Base-by-base conservation (phyloP, 257 asterid genomes). In the Leptodermis oblonga region DNA sequence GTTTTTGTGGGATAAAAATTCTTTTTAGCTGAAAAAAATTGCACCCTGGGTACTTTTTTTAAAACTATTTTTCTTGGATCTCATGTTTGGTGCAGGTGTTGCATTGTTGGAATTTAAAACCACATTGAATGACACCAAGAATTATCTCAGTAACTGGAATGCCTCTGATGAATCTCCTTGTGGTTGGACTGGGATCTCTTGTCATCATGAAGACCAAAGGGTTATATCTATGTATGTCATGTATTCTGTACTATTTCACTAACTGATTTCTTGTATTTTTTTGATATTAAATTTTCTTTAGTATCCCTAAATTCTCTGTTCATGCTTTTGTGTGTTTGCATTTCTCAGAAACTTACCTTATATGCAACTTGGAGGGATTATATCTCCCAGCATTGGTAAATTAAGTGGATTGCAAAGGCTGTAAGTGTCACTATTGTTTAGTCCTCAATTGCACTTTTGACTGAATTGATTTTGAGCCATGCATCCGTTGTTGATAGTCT, bases 111-210 rank as follows among this genome's bases (percentile, higher is more conserved):
- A 90, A 72, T 84, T 94, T 83, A 91, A 81, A 74, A 79, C 76
- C 52, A 76, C 88, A 70, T 81, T 94, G 81, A 94, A 94, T 78
- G 99, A 91, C 80, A 88, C 72, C 70, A 90, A 77, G 62, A 91
- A 85, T 69, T 66, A 55, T 69, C 85, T 94, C 74, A 82, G 90
- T 62, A 84, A 86, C 81, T 91, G 97, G 97, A 87, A 73, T 12
- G 90, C 76, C 52, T 76, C 81, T 43, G 99, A 91, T 84, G 92
- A 76, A 61, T 76, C 74, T 78, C 99, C 97, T 5, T 94, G 99
- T 74, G 13, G 71, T 11, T 94, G 99, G 99, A 89, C 91, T 77
- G 99, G 99, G 48, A 81, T 94, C 67, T 79, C 96, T 78, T 94
- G 97, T 76, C 81, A 78, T 78, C 87, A 82, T 45, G 76, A 79